These are phyloP conservation scores for Alternaria gaisen DNA, from an alignment of 2,329 filamentous ascomycete species.

Conservation along the genomic window DNA sequence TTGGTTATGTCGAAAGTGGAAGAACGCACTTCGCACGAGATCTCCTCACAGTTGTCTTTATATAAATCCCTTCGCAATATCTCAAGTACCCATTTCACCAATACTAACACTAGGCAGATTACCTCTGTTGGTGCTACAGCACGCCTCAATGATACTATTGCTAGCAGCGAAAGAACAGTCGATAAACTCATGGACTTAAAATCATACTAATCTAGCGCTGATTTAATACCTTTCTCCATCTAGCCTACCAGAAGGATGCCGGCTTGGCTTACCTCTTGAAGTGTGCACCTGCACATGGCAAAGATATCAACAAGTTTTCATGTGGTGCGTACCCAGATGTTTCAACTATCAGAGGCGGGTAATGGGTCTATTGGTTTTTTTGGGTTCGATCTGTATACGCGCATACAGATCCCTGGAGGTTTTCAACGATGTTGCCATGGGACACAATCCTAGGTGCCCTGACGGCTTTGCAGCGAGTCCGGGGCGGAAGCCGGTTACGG, in stretches of 20 bases:
- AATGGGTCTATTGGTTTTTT: constrained; percentile 63
- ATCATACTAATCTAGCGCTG: constrained; percentile 50
- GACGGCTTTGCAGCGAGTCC: constrained; percentile 35
- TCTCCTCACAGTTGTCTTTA: constrained; percentile 73
- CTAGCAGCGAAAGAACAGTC: constrained; percentile 59
- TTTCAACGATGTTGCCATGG: constrained; percentile 53
- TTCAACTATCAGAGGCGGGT: constrained; percentile 61
- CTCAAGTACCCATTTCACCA: background rate
- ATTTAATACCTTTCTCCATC: constrained; percentile 56
- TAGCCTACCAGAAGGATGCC: constrained; percentile 54
- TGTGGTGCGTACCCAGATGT: constrained; percentile 70
- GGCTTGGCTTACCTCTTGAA: constrained; percentile 20
- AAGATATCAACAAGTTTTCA: constrained; percentile 23
- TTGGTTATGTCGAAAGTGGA: constrained; percentile 26
- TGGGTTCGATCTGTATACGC: constrained; percentile 60
- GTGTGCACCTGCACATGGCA: constrained; percentile 16
- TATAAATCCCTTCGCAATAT: constrained; percentile 47
- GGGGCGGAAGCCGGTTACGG: constrained; percentile 43
- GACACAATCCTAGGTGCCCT: constrained; percentile 45
- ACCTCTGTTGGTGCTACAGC: constrained; percentile 69
- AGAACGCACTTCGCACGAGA: constrained; percentile 59
- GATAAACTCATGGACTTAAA: constrained; percentile 7
- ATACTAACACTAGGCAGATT: constrained; percentile 11
- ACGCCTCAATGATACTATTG: constrained; percentile 16
- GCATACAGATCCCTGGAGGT: constrained; percentile 30